These are phyloP conservation scores for Oryza glumipatula DNA, from an alignment of 176 grass and related monocot genomes.

Conservation along the genomic window DNA sequence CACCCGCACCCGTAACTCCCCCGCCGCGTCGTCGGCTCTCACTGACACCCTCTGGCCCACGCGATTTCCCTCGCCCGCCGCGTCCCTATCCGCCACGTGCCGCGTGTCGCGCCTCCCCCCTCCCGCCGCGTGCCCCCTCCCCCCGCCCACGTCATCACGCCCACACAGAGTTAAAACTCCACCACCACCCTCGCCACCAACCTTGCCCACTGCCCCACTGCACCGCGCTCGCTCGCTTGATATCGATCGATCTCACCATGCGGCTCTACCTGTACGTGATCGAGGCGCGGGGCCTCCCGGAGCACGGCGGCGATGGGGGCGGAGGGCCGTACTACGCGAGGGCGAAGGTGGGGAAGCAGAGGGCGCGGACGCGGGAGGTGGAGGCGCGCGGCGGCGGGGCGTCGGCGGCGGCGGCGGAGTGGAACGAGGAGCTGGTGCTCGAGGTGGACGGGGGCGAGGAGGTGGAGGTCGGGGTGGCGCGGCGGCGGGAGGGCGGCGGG, in stretches of 20 bases:
- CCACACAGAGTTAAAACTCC: background rate
- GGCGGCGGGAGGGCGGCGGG: constrained; percentile 23
- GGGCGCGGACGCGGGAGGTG: constrained; percentile 57
- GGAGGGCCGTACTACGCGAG: constrained; percentile 49
- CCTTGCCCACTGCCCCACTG: background rate
- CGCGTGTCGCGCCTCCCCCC: constrained; percentile 25
- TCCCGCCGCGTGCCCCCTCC: constrained; percentile 26
- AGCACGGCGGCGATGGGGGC: background rate
- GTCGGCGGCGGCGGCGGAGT: constrained; percentile 45
- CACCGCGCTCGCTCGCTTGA: background rate
- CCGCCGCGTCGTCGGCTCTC: background rate
- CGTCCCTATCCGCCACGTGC: background rate
- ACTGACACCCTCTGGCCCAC: background rate
- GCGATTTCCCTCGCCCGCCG: background rate
- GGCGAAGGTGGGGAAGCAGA: constrained; percentile 64
- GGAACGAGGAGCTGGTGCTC: constrained; percentile 86
- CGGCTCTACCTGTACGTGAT: constrained; percentile 63
- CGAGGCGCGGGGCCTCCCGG: constrained; percentile 58
- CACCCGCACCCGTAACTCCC: too few relatives aligned
- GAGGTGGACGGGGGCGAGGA: constrained; percentile 13
- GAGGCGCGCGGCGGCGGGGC: constrained; percentile 7
- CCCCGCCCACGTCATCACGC: constrained; percentile 32
- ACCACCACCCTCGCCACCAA: background rate
- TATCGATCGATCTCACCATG: constrained; percentile 42
- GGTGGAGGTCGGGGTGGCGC: constrained; percentile 59